A percentile compares a stretch with the other conserved stretches of the same genome.
Conservation (phyloP, 768 basidiomycete genomes). For the Russula earlei region DNA sequence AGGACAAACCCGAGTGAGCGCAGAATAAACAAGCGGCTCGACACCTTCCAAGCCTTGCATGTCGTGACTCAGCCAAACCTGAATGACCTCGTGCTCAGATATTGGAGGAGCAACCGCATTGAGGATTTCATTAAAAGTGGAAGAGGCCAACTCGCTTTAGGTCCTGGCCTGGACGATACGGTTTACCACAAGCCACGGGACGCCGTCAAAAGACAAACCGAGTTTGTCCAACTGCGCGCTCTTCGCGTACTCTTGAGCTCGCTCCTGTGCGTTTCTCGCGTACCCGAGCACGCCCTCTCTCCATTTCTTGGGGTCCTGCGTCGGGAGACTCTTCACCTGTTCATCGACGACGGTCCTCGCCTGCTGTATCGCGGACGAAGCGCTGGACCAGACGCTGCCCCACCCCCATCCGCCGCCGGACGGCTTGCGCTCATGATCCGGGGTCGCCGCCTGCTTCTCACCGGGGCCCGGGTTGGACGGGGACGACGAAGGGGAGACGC, state of each 20-base stretch:
- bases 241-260: conserved; percentile 63
- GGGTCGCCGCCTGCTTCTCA: conserved; percentile 17
- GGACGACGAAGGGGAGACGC: conserved; percentile 32
- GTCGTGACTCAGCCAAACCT: conserved; percentile 92
- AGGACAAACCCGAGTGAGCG: conserved; percentile 60
- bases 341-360: conserved; percentile 86
- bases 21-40: conserved; percentile 86
- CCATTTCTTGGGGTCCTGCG: conserved; percentile 84
- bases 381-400: conserved; percentile 83
- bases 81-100: conserved; percentile 95
- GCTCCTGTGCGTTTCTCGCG: conserved; percentile 51
- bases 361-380: conserved; percentile 79
- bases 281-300: conserved; percentile 77
- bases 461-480: conserved; percentile 12
- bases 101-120: conserved; percentile 98
- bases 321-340: conserved; percentile 80
- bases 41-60: conserved; percentile 96
- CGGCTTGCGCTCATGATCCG: conserved; percentile 3
- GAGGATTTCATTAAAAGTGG: conserved; percentile 83
- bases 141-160: conserved; percentile 80
- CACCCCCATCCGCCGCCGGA: conserved; percentile 59
- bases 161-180: conserved; percentile 60
- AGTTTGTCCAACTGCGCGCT: conserved; percentile 81
- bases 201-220: conserved; percentile 36
- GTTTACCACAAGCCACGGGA: conserved; percentile 7